Conservation (phyloP, 2,329 filamentous ascomycete genomes). For the Blastomyces percursus region DNA sequence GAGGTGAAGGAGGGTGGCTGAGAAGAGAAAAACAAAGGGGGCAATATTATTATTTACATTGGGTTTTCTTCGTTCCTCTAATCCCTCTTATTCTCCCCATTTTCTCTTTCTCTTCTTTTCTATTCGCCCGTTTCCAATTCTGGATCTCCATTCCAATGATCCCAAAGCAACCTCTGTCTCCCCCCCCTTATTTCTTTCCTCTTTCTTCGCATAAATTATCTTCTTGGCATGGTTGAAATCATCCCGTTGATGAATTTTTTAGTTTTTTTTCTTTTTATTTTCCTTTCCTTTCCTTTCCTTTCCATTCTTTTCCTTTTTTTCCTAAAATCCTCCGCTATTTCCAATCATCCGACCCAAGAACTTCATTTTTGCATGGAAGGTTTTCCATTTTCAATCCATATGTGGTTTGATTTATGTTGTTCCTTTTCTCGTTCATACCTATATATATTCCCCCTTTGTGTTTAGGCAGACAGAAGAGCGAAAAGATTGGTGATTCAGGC, state of each 20-base stretch:
- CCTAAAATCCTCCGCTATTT: background rate
- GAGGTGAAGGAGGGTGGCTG: slow-evolving; percentile 1
- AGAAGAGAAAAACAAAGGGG: background rate
- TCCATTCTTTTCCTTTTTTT: background rate
- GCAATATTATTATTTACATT: background rate
- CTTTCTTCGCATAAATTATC: background rate
- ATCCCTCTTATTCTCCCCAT: background rate
- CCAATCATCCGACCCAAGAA: background rate
- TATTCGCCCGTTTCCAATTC: background rate
- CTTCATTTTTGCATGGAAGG: background rate
- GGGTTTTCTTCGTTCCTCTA: background rate
- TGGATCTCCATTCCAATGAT: background rate
- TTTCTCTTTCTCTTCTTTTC: background rate
- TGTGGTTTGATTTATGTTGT: background rate
- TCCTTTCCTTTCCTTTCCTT: too few species aligned
- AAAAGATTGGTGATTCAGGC: too few species aligned
- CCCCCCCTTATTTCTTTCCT: background rate
- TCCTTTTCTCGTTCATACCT: background rate
- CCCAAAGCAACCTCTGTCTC: background rate
- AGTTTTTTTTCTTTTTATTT: too few species aligned
- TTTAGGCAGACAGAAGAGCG: too few species aligned
- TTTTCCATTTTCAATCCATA: background rate
- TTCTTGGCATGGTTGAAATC: background rate
- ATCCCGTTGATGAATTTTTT: background rate
- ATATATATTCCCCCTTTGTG: too few species aligned